Conservation (phyloP, 2,329 filamentous ascomycete genomes). For the Exophiala phaeomuriformis region DNA sequence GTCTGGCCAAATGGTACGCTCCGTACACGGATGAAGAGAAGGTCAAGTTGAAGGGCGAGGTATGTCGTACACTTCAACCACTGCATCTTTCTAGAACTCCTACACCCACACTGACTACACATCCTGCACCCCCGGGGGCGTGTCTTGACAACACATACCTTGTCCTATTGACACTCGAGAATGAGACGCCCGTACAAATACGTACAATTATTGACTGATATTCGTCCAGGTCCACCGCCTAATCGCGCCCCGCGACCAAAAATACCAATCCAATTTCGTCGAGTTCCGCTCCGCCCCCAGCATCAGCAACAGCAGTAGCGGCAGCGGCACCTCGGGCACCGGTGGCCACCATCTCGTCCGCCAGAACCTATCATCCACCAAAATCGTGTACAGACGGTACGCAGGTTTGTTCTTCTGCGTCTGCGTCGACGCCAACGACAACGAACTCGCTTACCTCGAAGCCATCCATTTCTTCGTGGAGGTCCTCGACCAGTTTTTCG, state of each 20-base stretch:
- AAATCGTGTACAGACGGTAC: slow-evolving; percentile 95
- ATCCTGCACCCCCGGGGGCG: no score
- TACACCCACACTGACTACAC: background rate
- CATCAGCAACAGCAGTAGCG: slow-evolving; percentile 1
- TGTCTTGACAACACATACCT: no score
- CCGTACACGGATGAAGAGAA: slow-evolving; percentile 99
- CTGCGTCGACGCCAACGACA: slow-evolving; percentile 97
- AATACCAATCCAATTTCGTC: slow-evolving; percentile 99
- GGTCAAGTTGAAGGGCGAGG: slow-evolving; percentile 97
- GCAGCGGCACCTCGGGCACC: no score
- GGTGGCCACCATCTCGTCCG: slow-evolving; percentile 21
- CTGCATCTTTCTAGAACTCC: background rate
- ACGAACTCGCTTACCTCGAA: slow-evolving; percentile 92
- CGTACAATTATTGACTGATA: background rate
- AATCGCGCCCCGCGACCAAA: slow-evolving; percentile 94
- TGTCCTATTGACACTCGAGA: no score
- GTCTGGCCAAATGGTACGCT: slow-evolving; percentile 97
- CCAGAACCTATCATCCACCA: slow-evolving; percentile 49
- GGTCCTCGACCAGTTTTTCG: slow-evolving; percentile 96
- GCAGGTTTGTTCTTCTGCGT: slow-evolving; percentile 98
- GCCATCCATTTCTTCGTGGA: slow-evolving; percentile 99
- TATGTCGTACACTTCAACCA: slow-evolving; percentile 36
- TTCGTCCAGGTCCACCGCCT: slow-evolving; percentile 77
- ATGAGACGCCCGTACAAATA: no score
- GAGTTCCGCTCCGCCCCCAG: slow-evolving; percentile 52